phyloP scores from a whole-genome alignment of 2,329 filamentous ascomycete species.

The Cercospora sp. region DNA sequence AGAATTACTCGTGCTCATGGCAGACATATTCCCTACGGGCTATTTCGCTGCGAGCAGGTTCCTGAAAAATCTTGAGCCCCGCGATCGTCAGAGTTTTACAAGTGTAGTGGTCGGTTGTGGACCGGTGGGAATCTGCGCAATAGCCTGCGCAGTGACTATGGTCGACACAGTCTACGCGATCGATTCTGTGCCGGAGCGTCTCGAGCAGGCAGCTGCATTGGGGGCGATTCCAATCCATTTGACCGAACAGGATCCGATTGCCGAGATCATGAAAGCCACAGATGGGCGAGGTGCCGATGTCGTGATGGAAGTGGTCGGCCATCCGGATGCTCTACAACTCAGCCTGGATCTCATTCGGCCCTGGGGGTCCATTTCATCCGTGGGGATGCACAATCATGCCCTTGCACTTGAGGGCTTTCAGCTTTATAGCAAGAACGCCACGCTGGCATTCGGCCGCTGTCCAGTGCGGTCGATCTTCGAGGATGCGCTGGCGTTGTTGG shows the following conservation, averaged over 20 bases:
- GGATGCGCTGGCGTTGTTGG: background rate
- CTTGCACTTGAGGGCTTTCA: background rate
- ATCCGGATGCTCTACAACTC: background rate
- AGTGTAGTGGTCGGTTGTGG: background rate
- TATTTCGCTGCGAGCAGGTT: background rate
- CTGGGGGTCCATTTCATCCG: background rate
- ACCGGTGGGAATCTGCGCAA: background rate
- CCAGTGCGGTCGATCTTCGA: background rate
- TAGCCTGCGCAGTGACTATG: background rate
- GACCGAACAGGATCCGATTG: background rate
- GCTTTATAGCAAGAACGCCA: background rate
- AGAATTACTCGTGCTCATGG: background rate
- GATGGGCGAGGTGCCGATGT: conserved; percentile 28
- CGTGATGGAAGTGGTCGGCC: background rate
- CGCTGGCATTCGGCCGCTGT: background rate
- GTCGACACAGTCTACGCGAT: background rate
- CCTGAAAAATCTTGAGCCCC: background rate
- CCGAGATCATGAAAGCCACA: conserved; percentile 15
- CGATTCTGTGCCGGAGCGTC: background rate
- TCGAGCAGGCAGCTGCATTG: background rate
- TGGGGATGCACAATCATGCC: background rate
- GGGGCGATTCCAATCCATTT: background rate
- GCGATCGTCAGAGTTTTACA: background rate
- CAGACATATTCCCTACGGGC: background rate
- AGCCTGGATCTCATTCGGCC: background rate